Base-by-base conservation (phyloP, 108 stramenopile species). In the Parmales sp. region DNA sequence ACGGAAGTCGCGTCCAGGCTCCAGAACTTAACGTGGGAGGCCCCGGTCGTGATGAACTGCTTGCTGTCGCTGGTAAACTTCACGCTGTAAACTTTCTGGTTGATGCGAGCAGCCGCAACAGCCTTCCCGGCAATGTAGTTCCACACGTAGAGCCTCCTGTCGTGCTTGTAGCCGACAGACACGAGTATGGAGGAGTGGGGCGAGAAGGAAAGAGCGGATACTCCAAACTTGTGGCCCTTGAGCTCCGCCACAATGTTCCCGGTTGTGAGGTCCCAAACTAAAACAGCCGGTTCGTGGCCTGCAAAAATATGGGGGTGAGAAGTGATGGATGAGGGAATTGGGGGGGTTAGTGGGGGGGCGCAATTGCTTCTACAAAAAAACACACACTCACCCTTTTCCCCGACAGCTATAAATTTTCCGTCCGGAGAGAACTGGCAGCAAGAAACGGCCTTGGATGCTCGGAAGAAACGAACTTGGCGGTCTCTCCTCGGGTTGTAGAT, bases 1-100 rank as follows among this genome's bases (percentile, higher is more conserved):
- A 20, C 74, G 11, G 25, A 28, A 39, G 28, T 66, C 5, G 65
- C 70, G 38, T 37, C 26, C 13, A 77, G 20, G 20, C 64, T 39
- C 76, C 76, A 77, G 54, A 71, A 77, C 28, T 68, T 72, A 16
- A 77, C 39, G 44, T 77, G 72, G 19, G 65, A 65, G 20, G 63
- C 76, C 22, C 76, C 76, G 11, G 68, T 69, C 2, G 76, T 73
- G 18, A 77, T 72, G 26, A 77, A 66, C 26, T 11, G 26, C 25
- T 73, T 41, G n/a, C 63, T 70, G 6, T 51, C 11, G 1, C 19
- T 31, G 0, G 69, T 34, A 38, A 77, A 77, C 2, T 44, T 39
- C 1, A 73, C 1, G 2, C 48, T 34, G 45, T 73, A 22, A 19
- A 77, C 72, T 39, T 73, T 72, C 36, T 73, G 64, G 11, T n/a